Base-by-base conservation (phyloP, 495 filamentous ascomycete species). In the Evernia prunastri region DNA sequence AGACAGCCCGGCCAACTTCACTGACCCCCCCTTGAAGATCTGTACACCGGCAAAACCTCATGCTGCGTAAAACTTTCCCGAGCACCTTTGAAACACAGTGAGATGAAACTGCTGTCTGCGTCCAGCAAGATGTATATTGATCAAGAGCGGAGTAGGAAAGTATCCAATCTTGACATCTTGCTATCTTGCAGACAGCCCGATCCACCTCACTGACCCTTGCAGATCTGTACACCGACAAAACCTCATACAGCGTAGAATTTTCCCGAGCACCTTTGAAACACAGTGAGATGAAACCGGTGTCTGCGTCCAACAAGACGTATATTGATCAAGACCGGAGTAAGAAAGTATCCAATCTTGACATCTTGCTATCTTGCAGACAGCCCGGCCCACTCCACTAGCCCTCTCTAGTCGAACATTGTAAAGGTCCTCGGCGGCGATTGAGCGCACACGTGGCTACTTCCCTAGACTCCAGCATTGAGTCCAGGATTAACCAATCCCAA, bases 141-240 rank as follows among this genome's bases (percentile, higher is more conserved):
- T 29, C 42, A 43, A 4, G 42, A 43, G 17, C 42, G 17, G 42
- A 43, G 42, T 15, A 4, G 15, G 37, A 40, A 13, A 40, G 37
- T 8, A 43, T n/a, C 42, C 42, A n/a, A 43, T 43, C 42, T 10
- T 47, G 43, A 47, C 43, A 47, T 47, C 43, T 47, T 47, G 43
- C 43, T 47, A 47, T 47, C 25, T 47, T 47, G n/a, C n/a, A 47
- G n/a, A 47, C 43, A 47, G 43, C 43, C 43, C 43, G 11, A 47
- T 7, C 43, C 11, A 4, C 4, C 23, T 25, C 43, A 9, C 43
- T 18, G 20, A 1, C n/a, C 43, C 20, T n/a, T 23, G 43, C 23
- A 47, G 9, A 10, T 3, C n/a, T 6, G 25, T 10, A 47, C 25
- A 9, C 25, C 40, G 40, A n/a, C 15, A 43, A n/a, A 43, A 4